Conservation (phyloP, 805 yeast species). For the Danielia oregonensis region DNA sequence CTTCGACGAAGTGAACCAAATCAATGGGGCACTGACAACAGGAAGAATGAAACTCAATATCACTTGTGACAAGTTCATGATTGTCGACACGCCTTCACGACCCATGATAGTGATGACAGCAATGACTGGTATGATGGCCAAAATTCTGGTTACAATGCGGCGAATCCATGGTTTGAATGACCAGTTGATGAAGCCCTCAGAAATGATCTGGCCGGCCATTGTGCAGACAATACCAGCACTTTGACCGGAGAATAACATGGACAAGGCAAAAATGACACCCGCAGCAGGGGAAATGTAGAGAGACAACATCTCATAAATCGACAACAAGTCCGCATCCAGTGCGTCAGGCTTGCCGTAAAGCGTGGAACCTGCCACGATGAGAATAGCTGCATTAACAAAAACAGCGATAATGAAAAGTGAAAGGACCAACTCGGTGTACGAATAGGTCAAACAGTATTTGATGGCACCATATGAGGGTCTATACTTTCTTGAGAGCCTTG, state of each 20-base stretch:
- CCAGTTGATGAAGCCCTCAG: slow-evolving; percentile 46
- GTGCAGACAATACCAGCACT: slow-evolving; percentile 48
- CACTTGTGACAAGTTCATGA: slow-evolving; percentile 45
- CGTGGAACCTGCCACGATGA: slow-evolving; percentile 43
- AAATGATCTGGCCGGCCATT: slow-evolving; percentile 46
- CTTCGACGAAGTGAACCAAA: slow-evolving; percentile 47
- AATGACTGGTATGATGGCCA: slow-evolving; percentile 42
- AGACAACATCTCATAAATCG: slow-evolving; percentile 43
- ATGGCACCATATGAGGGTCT: slow-evolving; percentile 42
- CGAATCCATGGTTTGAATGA: slow-evolving; percentile 41
- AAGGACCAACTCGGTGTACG: slow-evolving; percentile 37
- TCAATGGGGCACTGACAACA: slow-evolving; percentile 71
- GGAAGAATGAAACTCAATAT: slow-evolving; percentile 43
- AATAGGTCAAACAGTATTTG: slow-evolving; percentile 36
- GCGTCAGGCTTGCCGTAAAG: slow-evolving; percentile 43
- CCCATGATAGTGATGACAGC: slow-evolving; percentile 36
- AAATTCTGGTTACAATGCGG: slow-evolving; percentile 35
- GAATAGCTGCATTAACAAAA: slow-evolving; percentile 42
- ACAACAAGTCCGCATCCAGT: slow-evolving; percentile 42
- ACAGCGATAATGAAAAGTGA: slow-evolving; percentile 42
- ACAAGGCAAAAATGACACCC: slow-evolving; percentile 41
- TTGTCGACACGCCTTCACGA: slow-evolving; percentile 41
- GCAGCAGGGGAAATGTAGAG: slow-evolving; percentile 43
- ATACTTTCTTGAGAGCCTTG: slow-evolving; percentile 29
- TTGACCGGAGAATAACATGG: slow-evolving; percentile 45